Evolutionary conservation across 148 eudicot species (phyloP), one percentile per base, ranked within the genome.

Genomic region (Camellia granthamiana): DNA sequence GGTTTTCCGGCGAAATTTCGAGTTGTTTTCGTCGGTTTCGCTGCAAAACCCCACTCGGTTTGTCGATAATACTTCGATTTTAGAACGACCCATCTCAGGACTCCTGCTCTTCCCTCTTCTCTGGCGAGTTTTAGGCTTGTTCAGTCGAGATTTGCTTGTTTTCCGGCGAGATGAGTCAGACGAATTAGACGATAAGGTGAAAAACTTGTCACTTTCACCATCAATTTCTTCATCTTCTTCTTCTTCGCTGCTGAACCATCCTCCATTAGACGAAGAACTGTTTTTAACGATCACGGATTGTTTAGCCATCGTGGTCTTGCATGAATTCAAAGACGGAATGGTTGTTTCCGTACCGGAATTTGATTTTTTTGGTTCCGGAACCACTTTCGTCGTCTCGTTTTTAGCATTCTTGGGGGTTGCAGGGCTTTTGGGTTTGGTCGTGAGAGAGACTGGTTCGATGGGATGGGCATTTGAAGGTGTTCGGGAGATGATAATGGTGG

Each of bases 161-260:
- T 81, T 72, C 44, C 51, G 44, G 46, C 66, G 84, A 72, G 76
- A 72, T 4, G 85, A 84, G 72, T 55, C 63, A 3, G 81, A 75
- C 55, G 84, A 84, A 74, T 62, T 52, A 1, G 81, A 83, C 11
- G 87, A 87, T 9, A 82, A 69, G 84, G 85, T 84, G 67, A 62
- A 80, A 21, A 83, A 72, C 10, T 69, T 43, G 11, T 75, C 77
- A n/a, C 64, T 70, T 56, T 68, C 73, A 0, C 12, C 82, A 56
- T 74, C 82, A 16, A 44, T 52, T 12, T 52, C 75, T 5, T 8
- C 64, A 30, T 58, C 69, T 15, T 44, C 82, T 55, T 78, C 84
- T 55, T 78, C 85, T 63, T 79, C 81, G 41, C 74, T 84, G 79
- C 85, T 84, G 47, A 84, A 87, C 74, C 76, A 75, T 3, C 82